phyloP scores from a whole-genome alignment of 2,329 filamentous ascomycete species.

The Fusarium bulbicola region DNA sequence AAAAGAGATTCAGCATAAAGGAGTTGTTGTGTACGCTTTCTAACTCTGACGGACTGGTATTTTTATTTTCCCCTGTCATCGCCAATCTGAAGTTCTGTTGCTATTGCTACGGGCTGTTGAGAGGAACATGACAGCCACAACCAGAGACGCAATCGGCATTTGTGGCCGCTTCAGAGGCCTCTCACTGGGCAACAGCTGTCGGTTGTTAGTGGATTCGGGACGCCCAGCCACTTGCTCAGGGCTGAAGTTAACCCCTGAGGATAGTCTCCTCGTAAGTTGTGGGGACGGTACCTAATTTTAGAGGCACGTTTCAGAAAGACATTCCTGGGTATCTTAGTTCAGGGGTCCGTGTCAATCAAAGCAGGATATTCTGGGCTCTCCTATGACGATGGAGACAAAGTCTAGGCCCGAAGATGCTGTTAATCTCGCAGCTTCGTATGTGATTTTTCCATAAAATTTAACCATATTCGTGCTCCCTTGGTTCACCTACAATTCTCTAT shows the following conservation, averaged over 20 bases:
- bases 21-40: neutral
- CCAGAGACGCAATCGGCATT: slow-evolving; percentile 20
- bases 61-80: slow-evolving; percentile 15
- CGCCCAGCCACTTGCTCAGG: slow-evolving; percentile 15
- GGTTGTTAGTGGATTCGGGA: slow-evolving; percentile 13
- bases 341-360: slow-evolving; percentile 15
- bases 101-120: neutral
- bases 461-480: neutral
- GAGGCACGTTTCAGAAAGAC: slow-evolving; percentile 33
- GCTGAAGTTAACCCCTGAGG: slow-evolving; percentile 24
- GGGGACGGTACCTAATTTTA: slow-evolving; percentile 31
- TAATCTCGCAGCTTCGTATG: neutral
- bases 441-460: neutral
- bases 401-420: neutral
- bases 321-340: slow-evolving; percentile 11
- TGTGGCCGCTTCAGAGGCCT: slow-evolving; percentile 32
- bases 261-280: slow-evolving; percentile 20
- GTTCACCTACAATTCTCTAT: neutral
- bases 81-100: slow-evolving; percentile 29
- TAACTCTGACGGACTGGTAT: neutral
- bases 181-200: slow-evolving; percentile 22
- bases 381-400: neutral
- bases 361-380: neutral
- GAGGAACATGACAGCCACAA: slow-evolving; percentile 22
- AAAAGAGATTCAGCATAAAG: neutral